Base-by-base conservation (phyloP, 1,284 basidiomycete species). In the Rhodotorula glutinis region DNA sequence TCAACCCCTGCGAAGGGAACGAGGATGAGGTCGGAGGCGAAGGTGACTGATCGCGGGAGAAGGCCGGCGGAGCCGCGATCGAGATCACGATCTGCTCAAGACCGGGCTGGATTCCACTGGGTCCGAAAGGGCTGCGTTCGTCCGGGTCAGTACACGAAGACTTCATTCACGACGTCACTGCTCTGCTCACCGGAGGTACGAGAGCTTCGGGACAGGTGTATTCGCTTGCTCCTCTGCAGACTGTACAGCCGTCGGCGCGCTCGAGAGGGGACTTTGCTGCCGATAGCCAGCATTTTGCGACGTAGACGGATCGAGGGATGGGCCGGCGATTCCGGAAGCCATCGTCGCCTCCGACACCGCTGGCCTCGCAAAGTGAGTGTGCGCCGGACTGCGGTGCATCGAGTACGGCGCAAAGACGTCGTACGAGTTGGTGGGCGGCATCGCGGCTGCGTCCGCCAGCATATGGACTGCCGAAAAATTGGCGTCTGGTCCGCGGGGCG, bases 1-100 rank as follows among this genome's bases (percentile, higher is more conserved):
- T 49, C 41, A 27, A 19, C n/a, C 44, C 11, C 27, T 2, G 47
- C 7, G 46, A 21, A 19, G 30, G 30, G 46, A 4, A 21, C 4
- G 58, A 25, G 23, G 33, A 40, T 10, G 30, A 29, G 25, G 27
- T 16, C 27, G n/a, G 17, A n/a, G 38, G 53, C 33, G 40, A 25
- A 21, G 59, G 51, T 2, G 59, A 53, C 30, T 53, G 59, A 10
- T 52, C 59, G 27, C 59, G 59, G 17, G 59, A 60, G 51, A 53
- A 60, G 19, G 59, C 21, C 5, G 59, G 59, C 7, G 59, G 59
- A 17, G 59, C 59, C 13, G 44, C 44, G 23, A 60, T 60, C 4
- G 51, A 30, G 40, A 60, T 60, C 19, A 41, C 52, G 41, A 60
- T 53, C 23, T 53, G 51, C 41, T 60, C 59, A 21, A 60, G 59